Base-by-base conservation (phyloP, 148 eudicot genomes). In the Dysphania ambrosioides region DNA sequence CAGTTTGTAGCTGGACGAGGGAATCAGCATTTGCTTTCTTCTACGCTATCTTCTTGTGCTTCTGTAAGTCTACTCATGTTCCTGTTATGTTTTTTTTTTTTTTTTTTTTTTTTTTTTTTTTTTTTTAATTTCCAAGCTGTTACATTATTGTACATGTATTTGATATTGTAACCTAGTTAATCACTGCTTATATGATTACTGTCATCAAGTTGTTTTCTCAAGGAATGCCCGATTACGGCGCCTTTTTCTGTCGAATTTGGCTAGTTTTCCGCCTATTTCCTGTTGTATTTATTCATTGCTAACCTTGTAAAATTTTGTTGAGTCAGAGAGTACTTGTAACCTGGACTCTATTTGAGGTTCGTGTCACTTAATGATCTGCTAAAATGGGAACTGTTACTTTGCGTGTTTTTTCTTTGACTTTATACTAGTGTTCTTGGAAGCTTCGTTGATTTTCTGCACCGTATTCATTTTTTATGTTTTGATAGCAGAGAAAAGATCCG, bases 401-500 rank as follows among this genome's bases (percentile, higher is more conserved):
- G 26, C 5, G 2, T 32, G 30, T 29, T 30, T 69, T 51, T 47
- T 23, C 6, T 38, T 15, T 24, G 7, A 1, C 53, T 56, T 23
- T 2, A 4, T 5, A 0, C 36, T 30, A 7, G 2, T 73, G 41
- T 26, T 40, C 13, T 27, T 72, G 55, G 56, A 56, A 34, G 27
- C 24, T 32, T 41, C 13, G 13, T 13, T 63, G 19, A 24, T 71
- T 47, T 9, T 35, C 15, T 38, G 75, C n/a, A 8, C 21, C 34
- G 49, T 34, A 57, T 15, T 77, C 40, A 72, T 66, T 61, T 21
- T 66, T 77, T 13, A 10, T 57, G 58, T 53, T 69, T 74, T 36
- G 47, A 51, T 78, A 61, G n/a, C 87, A 91, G 93, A 77, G 86
- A 38, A 88, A 75, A 77, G 86, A 88, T 74, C 73, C 82, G 9